Percentiles rank a stretch among this genome's conserved stretches.
phyloP scores from a whole-genome alignment of 2,329 filamentous ascomycete species.

The Exophiala sp. region DNA sequence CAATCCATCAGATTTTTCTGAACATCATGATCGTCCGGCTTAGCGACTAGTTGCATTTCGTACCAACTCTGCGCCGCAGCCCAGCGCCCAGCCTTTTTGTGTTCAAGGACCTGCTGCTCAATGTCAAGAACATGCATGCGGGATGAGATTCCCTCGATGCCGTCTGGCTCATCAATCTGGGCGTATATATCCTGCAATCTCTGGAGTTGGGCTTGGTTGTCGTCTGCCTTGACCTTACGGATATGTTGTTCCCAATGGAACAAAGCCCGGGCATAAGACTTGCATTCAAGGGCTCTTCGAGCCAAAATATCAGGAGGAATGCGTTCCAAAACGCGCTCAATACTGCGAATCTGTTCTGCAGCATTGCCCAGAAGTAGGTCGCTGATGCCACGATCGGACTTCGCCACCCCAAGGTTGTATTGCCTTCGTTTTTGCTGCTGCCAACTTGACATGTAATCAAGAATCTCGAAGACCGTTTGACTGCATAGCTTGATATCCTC shows the following conservation, averaged over 20 bases:
- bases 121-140: conserved; percentile 83
- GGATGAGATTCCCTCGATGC: conserved; percentile 88
- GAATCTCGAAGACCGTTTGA: conserved; percentile 84
- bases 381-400: conserved; percentile 20
- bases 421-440: conserved; percentile 70
- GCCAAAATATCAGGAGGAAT: conserved; percentile 73
- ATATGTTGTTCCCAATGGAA: conserved; percentile 96
- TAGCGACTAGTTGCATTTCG: conserved; percentile 78
- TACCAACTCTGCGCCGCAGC: conserved; percentile 97
- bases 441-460: conserved; percentile 92
- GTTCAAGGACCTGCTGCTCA: conserved; percentile 87
- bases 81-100: conserved; percentile 91
- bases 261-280: conserved; percentile 84
- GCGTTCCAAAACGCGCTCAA: conserved; percentile 68
- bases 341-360: conserved; percentile 52
- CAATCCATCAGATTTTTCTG: conserved; percentile 84
- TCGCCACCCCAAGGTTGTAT: conserved; percentile 12
- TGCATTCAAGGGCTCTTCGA: conserved; percentile 83
- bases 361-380: conserved; percentile 19
- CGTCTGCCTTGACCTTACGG: conserved; percentile 49
- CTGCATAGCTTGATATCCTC: conserved; percentile 82
- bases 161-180: conserved; percentile 96
- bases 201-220: conserved; percentile 61
- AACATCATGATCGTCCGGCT: conserved; percentile 70
- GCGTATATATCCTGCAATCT: conserved; percentile 90